phyloP scores from a whole-genome alignment of 768 basidiomycete species.

The Tylopilus sp. region DNA sequence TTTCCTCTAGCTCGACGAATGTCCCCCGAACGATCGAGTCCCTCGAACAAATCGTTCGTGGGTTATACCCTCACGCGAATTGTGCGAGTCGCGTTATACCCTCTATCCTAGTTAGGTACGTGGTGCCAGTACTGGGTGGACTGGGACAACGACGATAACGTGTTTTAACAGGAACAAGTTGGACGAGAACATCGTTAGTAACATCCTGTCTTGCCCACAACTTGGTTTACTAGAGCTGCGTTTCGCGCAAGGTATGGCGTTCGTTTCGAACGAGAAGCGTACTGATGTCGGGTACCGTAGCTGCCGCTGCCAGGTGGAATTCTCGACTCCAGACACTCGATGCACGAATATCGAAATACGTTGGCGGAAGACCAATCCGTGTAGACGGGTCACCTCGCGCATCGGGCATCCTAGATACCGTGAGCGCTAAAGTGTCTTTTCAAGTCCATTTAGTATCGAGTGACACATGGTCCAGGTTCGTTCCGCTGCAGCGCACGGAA shows the following conservation, averaged over 20 bases:
- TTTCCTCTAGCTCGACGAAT: conserved; percentile 58
- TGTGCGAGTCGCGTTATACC: conserved; percentile 45
- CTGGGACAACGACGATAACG: not conserved
- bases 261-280: not conserved
- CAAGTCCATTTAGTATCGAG: not conserved
- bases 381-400: conserved; percentile 75
- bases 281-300: conserved; percentile 31
- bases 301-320: conserved; percentile 64
- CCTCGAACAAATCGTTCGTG: conserved; percentile 68
- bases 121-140: not conserved
- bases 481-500: conserved; percentile 67
- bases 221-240: conserved; percentile 57
- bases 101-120: conserved; percentile 54
- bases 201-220: conserved; percentile 64
- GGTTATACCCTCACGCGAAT: conserved; percentile 60
- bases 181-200: conserved; percentile 71
- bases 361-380: conserved; percentile 64
- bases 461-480: conserved; percentile 44
- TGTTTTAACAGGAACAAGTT: conserved; percentile 49
- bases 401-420: conserved; percentile 73
- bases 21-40: conserved; percentile 76
- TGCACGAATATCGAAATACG: conserved; percentile 61
- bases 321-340: conserved; percentile 59
- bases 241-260: conserved; percentile 57
- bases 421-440: conserved; percentile 18